phyloP scores from a whole-genome alignment of 2,329 filamentous ascomycete species.

The Xylariaceae sp. region DNA sequence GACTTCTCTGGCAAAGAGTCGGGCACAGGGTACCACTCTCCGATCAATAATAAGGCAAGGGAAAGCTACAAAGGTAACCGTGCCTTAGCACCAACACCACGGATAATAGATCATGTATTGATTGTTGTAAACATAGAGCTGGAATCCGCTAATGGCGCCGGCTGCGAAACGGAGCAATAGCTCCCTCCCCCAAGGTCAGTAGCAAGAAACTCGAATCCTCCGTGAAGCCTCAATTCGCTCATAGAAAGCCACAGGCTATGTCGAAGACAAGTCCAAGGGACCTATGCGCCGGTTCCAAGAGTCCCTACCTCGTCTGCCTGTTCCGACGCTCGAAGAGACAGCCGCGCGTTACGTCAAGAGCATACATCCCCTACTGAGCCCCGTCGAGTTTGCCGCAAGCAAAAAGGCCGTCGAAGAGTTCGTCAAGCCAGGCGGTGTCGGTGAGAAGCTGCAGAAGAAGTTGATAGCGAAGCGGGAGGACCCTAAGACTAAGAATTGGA shows the following conservation, averaged over 20 bases:
- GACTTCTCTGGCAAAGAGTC: conserved; percentile 43
- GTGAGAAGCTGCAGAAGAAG: conserved; percentile 85
- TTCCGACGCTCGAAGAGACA: conserved; percentile 84
- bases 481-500: conserved; percentile 88
- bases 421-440: conserved; percentile 82
- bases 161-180: conserved; percentile 62
- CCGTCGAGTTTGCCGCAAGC: conserved; percentile 72
- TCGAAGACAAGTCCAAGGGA: conserved; percentile 79
- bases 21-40: conserved; percentile 44
- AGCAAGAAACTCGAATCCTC: conserved; percentile 11
- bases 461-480: conserved; percentile 80
- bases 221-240: neutral
- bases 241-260: conserved; percentile 65
- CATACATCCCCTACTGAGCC: conserved; percentile 74
- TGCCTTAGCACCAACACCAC: no score
- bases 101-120: neutral
- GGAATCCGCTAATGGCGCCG: conserved; percentile 55
- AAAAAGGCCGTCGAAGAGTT: conserved; percentile 89
- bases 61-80: conserved; percentile 35
- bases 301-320: conserved; percentile 79
- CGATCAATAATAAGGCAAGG: conserved; percentile 38
- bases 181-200: conserved; percentile 60
- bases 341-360: conserved; percentile 81
- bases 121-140: neutral
- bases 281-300: conserved; percentile 86